These are phyloP conservation scores for Quercus lobata DNA, from an alignment of 331 rosid species.

Conservation along the genomic window DNA sequence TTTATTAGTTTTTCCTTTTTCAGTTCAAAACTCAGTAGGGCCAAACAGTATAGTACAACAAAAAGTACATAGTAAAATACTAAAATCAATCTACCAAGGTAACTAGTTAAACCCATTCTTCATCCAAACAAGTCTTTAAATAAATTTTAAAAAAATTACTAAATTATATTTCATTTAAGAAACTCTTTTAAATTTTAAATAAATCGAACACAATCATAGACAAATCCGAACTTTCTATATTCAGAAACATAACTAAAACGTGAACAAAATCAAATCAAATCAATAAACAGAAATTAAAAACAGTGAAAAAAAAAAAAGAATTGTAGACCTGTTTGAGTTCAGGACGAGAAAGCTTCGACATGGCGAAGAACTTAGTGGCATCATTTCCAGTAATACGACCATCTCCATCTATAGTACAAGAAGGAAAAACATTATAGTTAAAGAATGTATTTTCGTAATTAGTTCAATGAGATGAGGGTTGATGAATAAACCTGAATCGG, in stretches of 20 bases:
- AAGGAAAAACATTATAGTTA: neutral
- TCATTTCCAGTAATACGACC: conserved; percentile 75
- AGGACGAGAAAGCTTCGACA: conserved; percentile 72
- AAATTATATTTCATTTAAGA: neutral
- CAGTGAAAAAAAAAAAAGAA: neutral
- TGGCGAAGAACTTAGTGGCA: conserved; percentile 76
- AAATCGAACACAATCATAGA: neutral
- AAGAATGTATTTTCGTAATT: neutral
- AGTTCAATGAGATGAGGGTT: neutral
- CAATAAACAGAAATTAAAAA: neutral
- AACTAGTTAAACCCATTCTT: neutral
- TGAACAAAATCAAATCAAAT: neutral
- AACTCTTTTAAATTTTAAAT: neutral
- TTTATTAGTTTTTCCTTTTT: neutral
- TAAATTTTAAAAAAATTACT: neutral
- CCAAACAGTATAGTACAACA: neutral
- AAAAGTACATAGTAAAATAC: neutral
- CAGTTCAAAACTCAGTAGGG: neutral
- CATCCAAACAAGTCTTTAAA: neutral
- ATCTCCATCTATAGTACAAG: conserved; percentile 55
- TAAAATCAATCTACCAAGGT: too few relatives aligned
- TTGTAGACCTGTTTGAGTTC: conserved; percentile 73
- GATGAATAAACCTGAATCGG: conserved; percentile 71
- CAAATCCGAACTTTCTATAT: neutral
- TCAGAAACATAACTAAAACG: neutral